Percentiles rank a stretch among this genome's conserved stretches.
These are phyloP conservation scores for Lolium multiflorum DNA, from an alignment of 176 grass and related monocot species.

Conservation along the genomic window DNA sequence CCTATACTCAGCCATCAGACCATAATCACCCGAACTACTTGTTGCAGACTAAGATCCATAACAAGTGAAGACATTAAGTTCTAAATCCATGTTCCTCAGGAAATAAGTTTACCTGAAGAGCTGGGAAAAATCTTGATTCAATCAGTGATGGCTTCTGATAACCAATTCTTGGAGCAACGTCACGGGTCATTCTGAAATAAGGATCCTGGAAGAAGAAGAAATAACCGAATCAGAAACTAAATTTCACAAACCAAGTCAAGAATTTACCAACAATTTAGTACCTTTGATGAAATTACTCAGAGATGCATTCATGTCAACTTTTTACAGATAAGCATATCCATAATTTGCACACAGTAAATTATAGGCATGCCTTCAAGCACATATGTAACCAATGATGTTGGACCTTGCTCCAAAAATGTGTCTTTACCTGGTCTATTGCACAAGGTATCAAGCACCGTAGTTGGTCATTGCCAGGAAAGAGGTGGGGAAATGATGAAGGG, in stretches of 20 bases:
- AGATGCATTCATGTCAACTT: not conserved
- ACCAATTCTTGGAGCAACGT: constrained; percentile 97
- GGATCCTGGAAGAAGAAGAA: constrained; percentile 73
- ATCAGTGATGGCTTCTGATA: constrained; percentile 94
- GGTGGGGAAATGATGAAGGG: constrained; percentile 94
- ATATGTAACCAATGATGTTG: constrained; percentile 9
- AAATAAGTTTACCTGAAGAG: constrained; percentile 80
- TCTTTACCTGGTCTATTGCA: constrained; percentile 91
- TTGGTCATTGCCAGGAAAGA: constrained; percentile 73
- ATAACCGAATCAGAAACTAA: constrained; percentile 15
- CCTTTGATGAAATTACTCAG: not conserved
- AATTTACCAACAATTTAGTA: not conserved
- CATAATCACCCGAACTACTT: not conserved
- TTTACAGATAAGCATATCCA: not conserved
- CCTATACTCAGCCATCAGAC: too few species aligned
- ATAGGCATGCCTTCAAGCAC: constrained; percentile 4
- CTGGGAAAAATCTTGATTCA: constrained; percentile 97
- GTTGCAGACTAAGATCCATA: not conserved
- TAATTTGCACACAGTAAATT: not conserved
- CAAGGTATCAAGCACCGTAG: constrained; percentile 94
- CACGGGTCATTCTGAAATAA: constrained; percentile 99
- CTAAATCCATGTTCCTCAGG: constrained; percentile 16
- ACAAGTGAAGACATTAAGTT: constrained; percentile 8
- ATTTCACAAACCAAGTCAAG: constrained; percentile 5
- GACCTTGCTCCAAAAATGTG: constrained; percentile 28